phyloP scores from a whole-genome alignment of 306 rosid species.

The Purshia tridentata region DNA sequence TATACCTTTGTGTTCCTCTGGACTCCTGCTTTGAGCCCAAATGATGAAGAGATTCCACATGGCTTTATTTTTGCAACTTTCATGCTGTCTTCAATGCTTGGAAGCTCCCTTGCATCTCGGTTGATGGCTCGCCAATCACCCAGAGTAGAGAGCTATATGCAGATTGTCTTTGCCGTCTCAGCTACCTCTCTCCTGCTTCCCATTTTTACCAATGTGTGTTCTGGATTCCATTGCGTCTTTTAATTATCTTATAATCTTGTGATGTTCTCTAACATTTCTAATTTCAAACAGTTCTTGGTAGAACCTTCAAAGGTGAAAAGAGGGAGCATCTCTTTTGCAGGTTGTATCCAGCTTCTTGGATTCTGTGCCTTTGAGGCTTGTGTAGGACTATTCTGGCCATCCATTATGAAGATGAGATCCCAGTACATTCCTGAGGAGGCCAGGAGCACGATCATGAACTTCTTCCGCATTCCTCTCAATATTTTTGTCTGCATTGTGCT shows the following conservation, averaged over 20 bases:
- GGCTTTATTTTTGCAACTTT: constrained; percentile 92
- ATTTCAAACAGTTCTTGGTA: constrained; percentile 68
- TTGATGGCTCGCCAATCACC: constrained; percentile 64
- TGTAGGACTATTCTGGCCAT: constrained; percentile 99
- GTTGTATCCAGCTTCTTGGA: constrained; percentile 81
- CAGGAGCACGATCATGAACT: constrained; percentile 99
- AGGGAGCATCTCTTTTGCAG: constrained; percentile 72
- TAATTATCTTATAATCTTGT: constrained; percentile 15
- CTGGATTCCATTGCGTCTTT: constrained; percentile 15
- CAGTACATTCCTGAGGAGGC: constrained; percentile 99
- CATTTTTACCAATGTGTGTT: constrained; percentile 64
- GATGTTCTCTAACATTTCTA: constrained; percentile 35
- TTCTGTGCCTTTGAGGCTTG: constrained; percentile 93
- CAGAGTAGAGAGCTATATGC: constrained; percentile 89
- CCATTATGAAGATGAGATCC: constrained; percentile 99
- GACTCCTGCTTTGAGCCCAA: constrained; percentile 97
- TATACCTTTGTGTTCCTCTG: constrained; percentile 88
- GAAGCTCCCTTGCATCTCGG: constrained; percentile 88
- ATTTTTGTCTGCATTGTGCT: constrained; percentile 94
- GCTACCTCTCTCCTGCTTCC: constrained; percentile 66
- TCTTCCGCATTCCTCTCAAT: constrained; percentile 99
- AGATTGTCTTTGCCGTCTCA: constrained; percentile 68
- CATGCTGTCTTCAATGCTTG: constrained; percentile 95
- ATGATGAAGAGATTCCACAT: constrained; percentile 88
- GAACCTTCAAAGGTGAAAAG: constrained; percentile 65